Percentiles rank a stretch among this genome's conserved stretches.
Conservation (phyloP, 2,329 filamentous ascomycete genomes). For the Lizonia empirigonia region DNA sequence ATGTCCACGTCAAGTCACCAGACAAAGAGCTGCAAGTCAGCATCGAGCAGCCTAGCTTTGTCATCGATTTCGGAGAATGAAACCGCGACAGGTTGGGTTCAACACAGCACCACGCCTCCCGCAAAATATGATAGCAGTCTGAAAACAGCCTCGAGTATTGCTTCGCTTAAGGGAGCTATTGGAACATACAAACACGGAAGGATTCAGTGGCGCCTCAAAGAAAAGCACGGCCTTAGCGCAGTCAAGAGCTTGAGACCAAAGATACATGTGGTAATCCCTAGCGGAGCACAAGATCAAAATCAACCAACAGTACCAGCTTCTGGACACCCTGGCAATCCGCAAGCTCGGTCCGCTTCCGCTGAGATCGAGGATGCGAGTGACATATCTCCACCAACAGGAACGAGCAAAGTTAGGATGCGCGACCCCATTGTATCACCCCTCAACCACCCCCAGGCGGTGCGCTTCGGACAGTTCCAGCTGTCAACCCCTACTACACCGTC, state of each 20-base stretch:
- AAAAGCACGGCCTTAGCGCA: slow-evolving; percentile 19
- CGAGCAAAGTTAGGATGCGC: slow-evolving; percentile 25
- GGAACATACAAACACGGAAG: slow-evolving; percentile 54
- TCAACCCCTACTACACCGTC: slow-evolving; percentile 3
- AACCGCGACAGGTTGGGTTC: slow-evolving; percentile 24
- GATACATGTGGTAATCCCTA: slow-evolving; percentile 48
- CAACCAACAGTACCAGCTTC: slow-evolving; percentile 41
- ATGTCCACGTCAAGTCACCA: slow-evolving; percentile 29
- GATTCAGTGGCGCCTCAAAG: slow-evolving; percentile 48
- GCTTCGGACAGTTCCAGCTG: slow-evolving; percentile 22
- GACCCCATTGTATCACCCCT: slow-evolving; percentile 43
- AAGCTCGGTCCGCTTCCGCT: slow-evolving; percentile 29
- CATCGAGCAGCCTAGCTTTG: slow-evolving; percentile 22
- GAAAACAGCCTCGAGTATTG: slow-evolving; percentile 30
- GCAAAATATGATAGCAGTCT: slow-evolving; percentile 25
- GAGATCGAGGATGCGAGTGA: slow-evolving; percentile 28
- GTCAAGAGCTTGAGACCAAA: slow-evolving; percentile 34
- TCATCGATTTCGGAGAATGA: slow-evolving; percentile 23
- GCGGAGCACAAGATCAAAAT: slow-evolving; percentile 35
- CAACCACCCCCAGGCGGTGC: slow-evolving; percentile 24
- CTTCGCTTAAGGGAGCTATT: slow-evolving; percentile 43
- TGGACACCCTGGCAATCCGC: slow-evolving; percentile 24
- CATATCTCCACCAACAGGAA: slow-evolving; percentile 43
- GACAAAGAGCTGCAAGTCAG: slow-evolving; percentile 27
- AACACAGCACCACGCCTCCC: slow-evolving; percentile 25